Base-by-base conservation (phyloP, 2,329 filamentous ascomycete species). In the Leptographium wingfieldii region DNA sequence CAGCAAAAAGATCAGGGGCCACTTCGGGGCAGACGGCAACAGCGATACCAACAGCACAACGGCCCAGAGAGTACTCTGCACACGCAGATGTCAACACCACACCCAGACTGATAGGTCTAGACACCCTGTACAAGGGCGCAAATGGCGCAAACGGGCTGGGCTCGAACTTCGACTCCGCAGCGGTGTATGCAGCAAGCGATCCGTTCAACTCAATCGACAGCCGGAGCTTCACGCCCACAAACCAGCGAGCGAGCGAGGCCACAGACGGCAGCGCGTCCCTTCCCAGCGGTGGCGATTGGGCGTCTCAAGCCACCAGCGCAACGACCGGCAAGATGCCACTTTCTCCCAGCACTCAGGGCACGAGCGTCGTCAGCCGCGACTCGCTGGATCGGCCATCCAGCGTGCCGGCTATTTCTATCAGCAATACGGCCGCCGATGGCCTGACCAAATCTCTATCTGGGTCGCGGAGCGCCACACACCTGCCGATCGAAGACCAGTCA, bases 261-360 rank as follows among this genome's bases (percentile, higher is more conserved):
- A 85, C 83, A 0, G 82, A 85, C 59, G 80, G 79, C 53, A 82
- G 82, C 68, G 76, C 73, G 52, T 81, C 80, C 9, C 77, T 74
- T 1, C 78, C 77, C 0, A 76, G 74, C 55, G 75, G 77, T 0
- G 81, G 78, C 11, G 83, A 85, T 65, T 85, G 82, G 80, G 79
- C 80, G 3, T 83, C 80, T 4, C 82, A 85, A 65, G 80, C 78
- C 5, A 85, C 82, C 16, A 84, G 81, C 65, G 82, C 81, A 10
- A 83, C 82, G 1, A 85, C 82, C 1, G 79, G 81, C 56, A 84
- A 83, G 70, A 79, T 84, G 78, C 81, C 83, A 3, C 71, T 85
- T 43, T 85, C 83, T 29, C 83, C 83, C 2, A 85, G 82, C 68
- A 86, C 83, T 3, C 77, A 83, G 67, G 83, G 82, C 48, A 86